Evolutionary conservation across 228 moss, liverwort and hornwort genomes (phyloP), one percentile per base, ranked within the genome.

Genomic region (Sphagnum magellanicum): DNA sequence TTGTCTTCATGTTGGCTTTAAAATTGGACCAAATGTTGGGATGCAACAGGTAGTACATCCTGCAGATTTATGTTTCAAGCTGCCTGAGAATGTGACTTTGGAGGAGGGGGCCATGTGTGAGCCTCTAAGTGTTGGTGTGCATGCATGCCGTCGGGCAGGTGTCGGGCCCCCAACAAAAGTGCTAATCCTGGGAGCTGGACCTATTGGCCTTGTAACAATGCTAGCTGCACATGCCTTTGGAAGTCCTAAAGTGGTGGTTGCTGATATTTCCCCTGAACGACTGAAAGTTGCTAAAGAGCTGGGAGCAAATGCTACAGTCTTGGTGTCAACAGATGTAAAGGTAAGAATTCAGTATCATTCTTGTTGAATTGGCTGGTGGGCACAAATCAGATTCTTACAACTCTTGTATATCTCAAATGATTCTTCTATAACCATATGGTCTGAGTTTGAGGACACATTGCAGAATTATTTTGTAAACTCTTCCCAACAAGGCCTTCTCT

Each of bases 71-170:
- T 97, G 96, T 78, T 97, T 91, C 79, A 97, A 91, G 78, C 81
- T 97, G 12, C 96, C 96, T 0, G 85, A 87, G 5, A 81, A 88
- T 50, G 83, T 97, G 4, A 78, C 86, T 0, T 50, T 97, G 63
- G 96, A 97, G 66, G 96, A 97, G 63, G 96, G 96, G 6, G 96
- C 96, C 4, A 93, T 93, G 96, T 97, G 96, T 69, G 96, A 97
- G 74, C 96, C 96, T 5, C 68, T 97, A 50, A 91, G 91, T 16
- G 96, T 97, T 6, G 96, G 89, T 4, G 85, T 97, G 6, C 96
- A 97, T 67, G 85, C 91, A 4, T 93, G 93, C 69, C 91, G 89
- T 15, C 96, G 96, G 2, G 87, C 91, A 10, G 78, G 62, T 15
- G 70, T 96, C 0, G 82, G 91, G 5, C 76, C 93, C 6, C 80